These are phyloP conservation scores for Diaporthe sp. DNA, from an alignment of 2,329 filamentous ascomycete species.

Conservation along the genomic window DNA sequence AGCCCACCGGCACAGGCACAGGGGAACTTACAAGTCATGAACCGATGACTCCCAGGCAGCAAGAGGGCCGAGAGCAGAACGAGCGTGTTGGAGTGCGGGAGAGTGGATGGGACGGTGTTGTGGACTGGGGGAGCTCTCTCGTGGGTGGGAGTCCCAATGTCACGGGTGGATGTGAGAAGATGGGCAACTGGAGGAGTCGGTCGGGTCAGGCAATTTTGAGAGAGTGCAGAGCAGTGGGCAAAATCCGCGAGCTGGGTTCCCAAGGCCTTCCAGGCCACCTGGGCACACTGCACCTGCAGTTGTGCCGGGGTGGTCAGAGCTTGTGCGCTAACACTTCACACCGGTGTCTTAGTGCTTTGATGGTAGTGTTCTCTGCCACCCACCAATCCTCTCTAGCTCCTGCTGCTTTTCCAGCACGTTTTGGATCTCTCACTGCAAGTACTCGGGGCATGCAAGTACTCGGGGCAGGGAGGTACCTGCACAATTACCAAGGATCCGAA, in stretches of 20 bases:
- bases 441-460: background rate
- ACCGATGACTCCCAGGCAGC: conserved; percentile 56
- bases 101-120: conserved; percentile 40
- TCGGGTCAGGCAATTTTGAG: conserved; percentile 36
- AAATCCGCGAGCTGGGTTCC: conserved; percentile 32
- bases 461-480: background rate
- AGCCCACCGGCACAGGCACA: conserved; percentile 44
- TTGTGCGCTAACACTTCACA: conserved; percentile 17
- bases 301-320: conserved; percentile 34
- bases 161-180: conserved; percentile 48
- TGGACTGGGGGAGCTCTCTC: conserved; percentile 40
- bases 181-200: conserved; percentile 37
- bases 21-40: conserved; percentile 65
- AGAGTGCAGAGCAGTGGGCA: conserved; percentile 38
- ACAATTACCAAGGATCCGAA: background rate
- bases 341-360: background rate
- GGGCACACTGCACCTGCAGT: conserved; percentile 13
- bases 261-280: conserved; percentile 21
- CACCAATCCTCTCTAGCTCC: background rate
- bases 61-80: conserved; percentile 40
- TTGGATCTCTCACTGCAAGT: background rate
- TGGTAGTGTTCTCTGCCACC: background rate
- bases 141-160: conserved; percentile 45
- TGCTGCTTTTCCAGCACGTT: background rate
- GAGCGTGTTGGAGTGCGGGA: conserved; percentile 21